Evolutionary conservation across 768 basidiomycete genomes (phyloP), one percentile per base, ranked within the genome.

Genomic region (Lyophyllum shimeji): DNA sequence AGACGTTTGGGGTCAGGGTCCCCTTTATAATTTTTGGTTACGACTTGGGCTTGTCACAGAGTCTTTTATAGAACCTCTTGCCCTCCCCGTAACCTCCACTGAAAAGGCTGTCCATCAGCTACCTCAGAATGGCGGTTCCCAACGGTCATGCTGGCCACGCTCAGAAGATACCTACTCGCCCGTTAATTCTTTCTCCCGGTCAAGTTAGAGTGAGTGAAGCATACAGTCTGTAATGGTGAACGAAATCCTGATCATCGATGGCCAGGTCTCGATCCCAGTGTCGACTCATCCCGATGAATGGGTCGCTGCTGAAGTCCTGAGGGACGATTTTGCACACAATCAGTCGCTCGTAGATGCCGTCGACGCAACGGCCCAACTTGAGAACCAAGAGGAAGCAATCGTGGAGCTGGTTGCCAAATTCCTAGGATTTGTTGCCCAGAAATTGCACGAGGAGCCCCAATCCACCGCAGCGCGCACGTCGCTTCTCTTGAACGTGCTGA

Each of bases 261-360:
- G 18, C 13, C 60, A 94, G 92, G 71, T 96, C 58, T 87, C 90
- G 59, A 86, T 98, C 71, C 93, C 92, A 45, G 90, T 97, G 56
- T 87, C 93, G 45, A 86, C 90, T n/a, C 74, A 77, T 37, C 60
- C 77, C 61, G 85, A 94, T 71, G 85, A 93, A 72, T 97, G 95
- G 95, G 92, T 94, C 67, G 82, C 86, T 52, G 94, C 95, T 50
- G 94, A 96, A 75, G 85, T 95, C 66, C 83, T 96, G 55, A 80
- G 90, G 65, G 94, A 97, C 66, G 91, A 95, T 57, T 98, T 96
- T 69, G 73, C 79, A 53, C 83, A 92, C 71, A 71, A 80, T 53
- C 83, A 84, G 67, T 77, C 77, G 29, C 80, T 77, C 69, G 60
- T 80, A 70, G 82, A 87, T 69, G 75, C 79, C 61, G 73, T 81